Percentiles rank a stretch among this genome's conserved stretches.
phyloP scores from a whole-genome alignment of 768 basidiomycete genomes.

The Lyophyllum atratum region DNA sequence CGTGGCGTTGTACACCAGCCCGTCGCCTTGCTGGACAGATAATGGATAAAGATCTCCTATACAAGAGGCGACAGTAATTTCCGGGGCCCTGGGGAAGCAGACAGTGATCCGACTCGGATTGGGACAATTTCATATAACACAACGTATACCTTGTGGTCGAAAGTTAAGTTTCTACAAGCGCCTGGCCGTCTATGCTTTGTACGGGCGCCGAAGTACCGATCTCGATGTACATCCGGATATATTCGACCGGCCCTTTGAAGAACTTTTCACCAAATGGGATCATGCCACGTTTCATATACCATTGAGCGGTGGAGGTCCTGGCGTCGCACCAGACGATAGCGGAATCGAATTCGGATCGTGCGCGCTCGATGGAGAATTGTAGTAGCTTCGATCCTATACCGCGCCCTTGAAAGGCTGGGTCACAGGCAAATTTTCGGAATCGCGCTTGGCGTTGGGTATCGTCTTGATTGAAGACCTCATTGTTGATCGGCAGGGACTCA shows the following conservation, averaged over 20 bases:
- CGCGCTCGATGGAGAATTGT: slow-evolving; percentile 27
- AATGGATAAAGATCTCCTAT: background rate
- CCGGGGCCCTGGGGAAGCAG: background rate
- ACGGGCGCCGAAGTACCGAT: slow-evolving; percentile 8
- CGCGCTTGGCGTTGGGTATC: slow-evolving; percentile 30
- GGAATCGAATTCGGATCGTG: slow-evolving; percentile 41
- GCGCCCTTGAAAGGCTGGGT: slow-evolving; percentile 47
- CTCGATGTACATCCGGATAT: slow-evolving; percentile 48
- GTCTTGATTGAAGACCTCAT: slow-evolving; percentile 11
- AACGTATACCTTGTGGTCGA: background rate
- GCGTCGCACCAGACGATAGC: slow-evolving; percentile 61
- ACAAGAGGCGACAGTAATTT: background rate
- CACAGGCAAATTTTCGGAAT: slow-evolving; percentile 66
- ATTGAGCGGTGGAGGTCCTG: slow-evolving; percentile 30
- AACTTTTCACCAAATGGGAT: slow-evolving; percentile 49
- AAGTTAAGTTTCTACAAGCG: background rate
- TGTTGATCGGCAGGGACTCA: slow-evolving; percentile 36
- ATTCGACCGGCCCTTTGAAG: slow-evolving; percentile 56
- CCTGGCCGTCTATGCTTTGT: background rate
- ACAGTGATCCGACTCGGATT: background rate
- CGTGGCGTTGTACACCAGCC: background rate
- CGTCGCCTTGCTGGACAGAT: background rate
- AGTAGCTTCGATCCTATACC: slow-evolving; percentile 57
- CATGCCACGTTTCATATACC: slow-evolving; percentile 59
- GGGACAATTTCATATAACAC: background rate